Percentiles rank a stretch among this genome's conserved stretches.
Evolutionary conservation across 306 rosid species (phyloP).

Genomic region (Vigna unguiculata): DNA sequence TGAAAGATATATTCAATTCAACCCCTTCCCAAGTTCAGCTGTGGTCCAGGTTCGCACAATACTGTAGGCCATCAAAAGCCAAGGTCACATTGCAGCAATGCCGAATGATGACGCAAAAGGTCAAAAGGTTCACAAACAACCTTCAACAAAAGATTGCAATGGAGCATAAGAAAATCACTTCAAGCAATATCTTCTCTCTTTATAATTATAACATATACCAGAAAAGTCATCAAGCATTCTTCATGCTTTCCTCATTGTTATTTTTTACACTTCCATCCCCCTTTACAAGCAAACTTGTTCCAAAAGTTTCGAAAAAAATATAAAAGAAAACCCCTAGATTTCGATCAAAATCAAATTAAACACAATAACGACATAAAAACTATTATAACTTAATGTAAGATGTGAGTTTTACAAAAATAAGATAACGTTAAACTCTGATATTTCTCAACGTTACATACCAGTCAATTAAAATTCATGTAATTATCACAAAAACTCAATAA

Average conservation of each 20-base stretch:
- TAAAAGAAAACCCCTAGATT: neutral
- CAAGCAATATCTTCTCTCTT: neutral
- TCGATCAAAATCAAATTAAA: conserved; percentile 14
- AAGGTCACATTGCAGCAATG: conserved; percentile 8
- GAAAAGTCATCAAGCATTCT: neutral
- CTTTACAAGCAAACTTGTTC: neutral
- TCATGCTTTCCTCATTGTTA: conserved; percentile 1
- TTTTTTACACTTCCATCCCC: neutral
- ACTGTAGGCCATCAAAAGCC: neutral
- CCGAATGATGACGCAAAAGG: neutral
- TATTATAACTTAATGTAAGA: neutral
- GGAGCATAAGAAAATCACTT: neutral
- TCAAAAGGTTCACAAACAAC: neutral
- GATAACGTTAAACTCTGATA: neutral
- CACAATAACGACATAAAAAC: too few relatives aligned
- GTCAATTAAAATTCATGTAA: neutral
- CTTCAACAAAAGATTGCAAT: neutral
- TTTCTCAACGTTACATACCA: neutral
- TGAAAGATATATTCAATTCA: neutral
- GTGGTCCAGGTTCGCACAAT: neutral
- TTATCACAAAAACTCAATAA: neutral
- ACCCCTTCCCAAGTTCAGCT: neutral
- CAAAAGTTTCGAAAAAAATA: neutral
- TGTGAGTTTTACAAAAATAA: neutral
- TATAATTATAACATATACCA: neutral